phyloP scores from a whole-genome alignment of 345 rosid species.

The Sapria himalayana region DNA sequence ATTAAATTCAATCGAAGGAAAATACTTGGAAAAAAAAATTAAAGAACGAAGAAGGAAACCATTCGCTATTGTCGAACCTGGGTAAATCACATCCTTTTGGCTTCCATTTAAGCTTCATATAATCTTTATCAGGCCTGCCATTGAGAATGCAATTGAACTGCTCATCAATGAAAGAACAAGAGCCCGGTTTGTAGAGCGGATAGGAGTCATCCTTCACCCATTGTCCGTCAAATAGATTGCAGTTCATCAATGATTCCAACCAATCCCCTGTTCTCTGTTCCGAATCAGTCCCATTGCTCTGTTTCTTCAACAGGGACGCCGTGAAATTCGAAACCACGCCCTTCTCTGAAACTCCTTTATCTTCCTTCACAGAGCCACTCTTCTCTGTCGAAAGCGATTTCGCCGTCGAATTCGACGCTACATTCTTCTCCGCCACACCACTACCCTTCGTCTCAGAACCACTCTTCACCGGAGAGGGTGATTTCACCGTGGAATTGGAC shows the following conservation, averaged over 20 bases:
- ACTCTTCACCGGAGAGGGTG: conserved; percentile 8
- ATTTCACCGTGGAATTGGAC: conserved; percentile 7
- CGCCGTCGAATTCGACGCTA: conserved; percentile 8
- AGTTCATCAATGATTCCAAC: conserved; percentile 30
- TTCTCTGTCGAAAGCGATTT: conserved; percentile 9
- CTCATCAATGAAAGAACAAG: conserved; percentile 65
- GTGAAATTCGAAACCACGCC: conserved; percentile 18
- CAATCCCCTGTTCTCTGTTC: conserved; percentile 18
- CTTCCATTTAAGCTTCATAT: conserved; percentile 68
- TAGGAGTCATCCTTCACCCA: conserved; percentile 81
- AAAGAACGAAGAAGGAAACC: neutral
- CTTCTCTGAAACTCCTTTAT: conserved; percentile 9
- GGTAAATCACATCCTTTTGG: conserved; percentile 70
- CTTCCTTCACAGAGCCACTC: conserved; percentile 10
- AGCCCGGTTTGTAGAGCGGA: conserved; percentile 79
- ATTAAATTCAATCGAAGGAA: neutral
- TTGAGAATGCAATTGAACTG: conserved; percentile 63
- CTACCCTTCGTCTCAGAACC: conserved; percentile 10
- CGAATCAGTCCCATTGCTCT: conserved; percentile 8
- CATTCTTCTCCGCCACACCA: conserved; percentile 8
- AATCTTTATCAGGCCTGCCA: conserved; percentile 62
- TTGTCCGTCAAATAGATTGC: conserved; percentile 66
- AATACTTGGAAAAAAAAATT: neutral
- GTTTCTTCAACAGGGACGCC: conserved; percentile 16
- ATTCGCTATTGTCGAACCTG: conserved; percentile 39